Conservation (phyloP, 768 basidiomycete genomes). For the Rhodotorula diobovata region DNA sequence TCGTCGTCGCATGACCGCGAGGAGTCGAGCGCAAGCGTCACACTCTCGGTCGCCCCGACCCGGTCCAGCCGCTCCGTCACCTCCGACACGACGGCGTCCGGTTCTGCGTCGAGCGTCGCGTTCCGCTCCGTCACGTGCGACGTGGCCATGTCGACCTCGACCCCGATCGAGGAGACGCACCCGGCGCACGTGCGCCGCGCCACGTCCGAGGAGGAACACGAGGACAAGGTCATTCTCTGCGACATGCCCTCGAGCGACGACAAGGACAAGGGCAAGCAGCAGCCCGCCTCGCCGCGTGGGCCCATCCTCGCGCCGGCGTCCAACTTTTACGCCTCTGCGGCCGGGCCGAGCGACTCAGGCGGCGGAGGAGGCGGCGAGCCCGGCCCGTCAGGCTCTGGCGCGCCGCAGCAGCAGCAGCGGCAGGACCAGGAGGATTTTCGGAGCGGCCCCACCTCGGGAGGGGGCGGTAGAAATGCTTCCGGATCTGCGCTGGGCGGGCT, state of each 20-base stretch:
- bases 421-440: slow-evolving; percentile 21
- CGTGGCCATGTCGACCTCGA: slow-evolving; percentile 22
- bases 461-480: slow-evolving; percentile 11
- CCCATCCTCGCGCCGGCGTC: neutral
- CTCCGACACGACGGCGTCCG: neutral
- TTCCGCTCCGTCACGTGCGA: slow-evolving; percentile 3
- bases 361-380: neutral
- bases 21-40: neutral
- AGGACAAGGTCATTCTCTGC: neutral
- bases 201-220: neutral
- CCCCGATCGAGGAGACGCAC: slow-evolving; percentile 17
- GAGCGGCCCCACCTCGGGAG: slow-evolving; percentile 10
- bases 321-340: slow-evolving; percentile 8
- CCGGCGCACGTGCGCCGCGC: neutral
- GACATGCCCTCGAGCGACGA: neutral
- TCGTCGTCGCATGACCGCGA: neutral
- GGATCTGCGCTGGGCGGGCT: neutral
- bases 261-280: neutral
- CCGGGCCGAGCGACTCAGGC: neutral
- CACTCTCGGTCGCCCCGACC: neutral
- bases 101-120: neutral
- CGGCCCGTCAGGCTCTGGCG: neutral
- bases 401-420: too few species aligned
- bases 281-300: neutral
- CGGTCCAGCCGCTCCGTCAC: neutral